phyloP scores from a whole-genome alignment of 2,329 filamentous ascomycete genomes.

The Xylaria sp. region DNA sequence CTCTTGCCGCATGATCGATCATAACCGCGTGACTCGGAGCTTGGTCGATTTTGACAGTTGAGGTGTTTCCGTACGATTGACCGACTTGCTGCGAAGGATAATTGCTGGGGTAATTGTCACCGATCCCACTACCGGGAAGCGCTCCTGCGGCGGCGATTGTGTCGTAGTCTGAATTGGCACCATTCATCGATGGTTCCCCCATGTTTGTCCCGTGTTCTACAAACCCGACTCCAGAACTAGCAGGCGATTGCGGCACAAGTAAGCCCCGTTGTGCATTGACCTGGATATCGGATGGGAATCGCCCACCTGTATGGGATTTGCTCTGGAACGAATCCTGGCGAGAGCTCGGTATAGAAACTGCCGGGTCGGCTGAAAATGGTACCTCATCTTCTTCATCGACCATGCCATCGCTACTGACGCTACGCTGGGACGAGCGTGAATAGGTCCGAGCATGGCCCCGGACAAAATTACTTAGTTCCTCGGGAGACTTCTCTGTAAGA shows the following conservation, averaged over 20 bases:
- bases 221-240: constrained; percentile 79
- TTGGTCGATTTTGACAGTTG: constrained; percentile 58
- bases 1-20: constrained; percentile 60
- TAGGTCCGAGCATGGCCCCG: constrained; percentile 81
- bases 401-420: constrained; percentile 77
- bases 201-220: constrained; percentile 45
- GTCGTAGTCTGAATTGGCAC: constrained; percentile 60
- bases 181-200: constrained; percentile 38
- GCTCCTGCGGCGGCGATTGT: constrained; percentile 68
- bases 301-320: constrained; percentile 90
- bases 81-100: constrained; percentile 43
- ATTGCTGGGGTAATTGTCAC: constrained; percentile 48
- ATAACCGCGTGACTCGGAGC: constrained; percentile 62
- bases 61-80: constrained; percentile 58
- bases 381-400: constrained; percentile 79
- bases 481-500: constrained; percentile 86
- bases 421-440: constrained; percentile 72
- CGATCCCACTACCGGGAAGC: constrained; percentile 59
- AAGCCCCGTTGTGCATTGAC: constrained; percentile 81
- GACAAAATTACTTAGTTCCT: constrained; percentile 89
- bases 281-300: constrained; percentile 94
- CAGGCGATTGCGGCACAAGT: constrained; percentile 81
- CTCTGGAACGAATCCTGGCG: constrained; percentile 64
- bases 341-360: constrained; percentile 59
- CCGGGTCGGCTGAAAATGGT: constrained; percentile 66